phyloP scores from a whole-genome alignment of 2,329 filamentous ascomycete species.

The Aspergillus quadricinctus region DNA sequence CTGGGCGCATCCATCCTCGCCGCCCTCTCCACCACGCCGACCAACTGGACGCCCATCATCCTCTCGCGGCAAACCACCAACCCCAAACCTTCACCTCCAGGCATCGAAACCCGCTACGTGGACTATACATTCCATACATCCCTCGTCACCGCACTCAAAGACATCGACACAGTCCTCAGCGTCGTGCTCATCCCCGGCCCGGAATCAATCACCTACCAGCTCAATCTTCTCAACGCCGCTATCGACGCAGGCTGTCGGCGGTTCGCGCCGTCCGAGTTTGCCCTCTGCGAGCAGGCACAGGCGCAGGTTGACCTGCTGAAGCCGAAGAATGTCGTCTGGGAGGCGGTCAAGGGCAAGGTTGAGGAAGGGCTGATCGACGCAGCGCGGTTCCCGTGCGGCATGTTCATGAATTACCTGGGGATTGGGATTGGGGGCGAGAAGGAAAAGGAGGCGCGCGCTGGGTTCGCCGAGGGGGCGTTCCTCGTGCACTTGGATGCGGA shows the following conservation, averaged over 20 bases:
- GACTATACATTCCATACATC: slow-evolving; percentile 20
- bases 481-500: slow-evolving; percentile 18
- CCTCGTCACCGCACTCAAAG: slow-evolving; percentile 15
- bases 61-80: slow-evolving; percentile 19
- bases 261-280: slow-evolving; percentile 46
- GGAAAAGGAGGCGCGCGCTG: neutral
- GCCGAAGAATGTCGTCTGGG: slow-evolving; percentile 21
- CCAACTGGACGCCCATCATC: slow-evolving; percentile 22
- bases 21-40: slow-evolving; percentile 13
- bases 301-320: slow-evolving; percentile 18
- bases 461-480: slow-evolving; percentile 2
- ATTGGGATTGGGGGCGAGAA: slow-evolving; percentile 14
- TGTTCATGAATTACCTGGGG: slow-evolving; percentile 35
- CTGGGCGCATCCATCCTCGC: slow-evolving; percentile 12
- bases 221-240: slow-evolving; percentile 40
- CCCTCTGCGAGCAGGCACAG: slow-evolving; percentile 14
- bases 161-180: slow-evolving; percentile 24
- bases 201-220: slow-evolving; percentile 29
- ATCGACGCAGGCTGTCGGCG: slow-evolving; percentile 42
- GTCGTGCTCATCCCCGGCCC: slow-evolving; percentile 18
- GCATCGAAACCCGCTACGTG: slow-evolving; percentile 21
- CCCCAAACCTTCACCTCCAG: neutral
- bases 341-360: slow-evolving; percentile 20
- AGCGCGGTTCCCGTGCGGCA: slow-evolving; percentile 27
- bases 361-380: slow-evolving; percentile 20